Evolutionary conservation across 257 asterid genomes (phyloP), one percentile per base, ranked within the genome.

Genomic region (Coffea eugenioides): DNA sequence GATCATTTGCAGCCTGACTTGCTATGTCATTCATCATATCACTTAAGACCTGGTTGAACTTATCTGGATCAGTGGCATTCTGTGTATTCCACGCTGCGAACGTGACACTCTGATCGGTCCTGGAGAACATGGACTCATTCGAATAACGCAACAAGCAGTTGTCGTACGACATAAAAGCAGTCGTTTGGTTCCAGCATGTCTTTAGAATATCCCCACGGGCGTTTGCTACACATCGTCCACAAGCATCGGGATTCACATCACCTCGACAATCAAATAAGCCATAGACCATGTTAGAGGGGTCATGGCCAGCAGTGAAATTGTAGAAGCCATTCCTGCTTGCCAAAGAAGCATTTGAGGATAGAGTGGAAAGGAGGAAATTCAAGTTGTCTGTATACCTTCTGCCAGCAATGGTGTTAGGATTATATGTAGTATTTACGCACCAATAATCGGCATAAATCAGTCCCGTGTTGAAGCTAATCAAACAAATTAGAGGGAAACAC

Each of bases 241-340:
- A 84, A 12, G 9, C 74, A 10, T 34, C 8, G 0, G 25, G 0
- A 1, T 45, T 76, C 39, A 80, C 59, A 65, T 85, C 86, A 41
- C 81, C 86, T 15, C 85, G 80, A 39, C 88, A 86, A 51, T 82
- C 76, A 49, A 69, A 77, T 39, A 82, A 49, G 36, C 80, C 85
- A 11, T 82, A 52, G 18, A 36, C 77, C 11, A 36, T 56, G 3
- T 62, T 66, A 0, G 79, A 51, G 16, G 82, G 16, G 1, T 23
- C 46, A 8, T 52, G 13, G 4, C 36, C 88, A 2, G 10, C 68
- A 5, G 86, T 73, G 65, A 77, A 45, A 56, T 77, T 74, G 56
- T 48, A 70, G 66, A 82, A 83, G 73, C 85, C 79, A 2, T 41
- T 77, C 5, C 43, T 18, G 31, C n/a, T 34, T 12, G 41, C 39